These are phyloP conservation scores for Pseudogymnoascus sp. DNA, from an alignment of 2,329 filamentous ascomycete species.

Conservation along the genomic window DNA sequence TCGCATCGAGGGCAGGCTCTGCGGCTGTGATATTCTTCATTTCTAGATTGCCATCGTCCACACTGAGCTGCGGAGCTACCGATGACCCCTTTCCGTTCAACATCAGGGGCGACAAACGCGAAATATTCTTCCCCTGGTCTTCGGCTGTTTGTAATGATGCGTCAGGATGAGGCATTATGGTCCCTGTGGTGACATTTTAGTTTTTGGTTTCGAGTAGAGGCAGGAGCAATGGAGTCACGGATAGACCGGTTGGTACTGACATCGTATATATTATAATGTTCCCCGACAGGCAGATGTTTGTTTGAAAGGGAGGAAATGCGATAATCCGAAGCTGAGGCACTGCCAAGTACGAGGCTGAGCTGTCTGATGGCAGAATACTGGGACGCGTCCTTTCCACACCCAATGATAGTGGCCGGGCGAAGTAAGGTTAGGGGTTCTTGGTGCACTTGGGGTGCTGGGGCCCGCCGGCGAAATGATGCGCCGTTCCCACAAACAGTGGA, in stretches of 20 bases:
- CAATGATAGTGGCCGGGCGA: neutral
- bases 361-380: neutral
- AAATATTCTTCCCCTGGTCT: constrained; percentile 19
- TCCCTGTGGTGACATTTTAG: neutral
- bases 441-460: neutral
- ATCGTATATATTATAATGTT: constrained; percentile 1
- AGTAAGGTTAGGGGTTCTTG: neutral
- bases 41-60: constrained; percentile 27
- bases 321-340: neutral
- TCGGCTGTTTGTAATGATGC: constrained; percentile 15
- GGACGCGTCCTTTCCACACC: neutral
- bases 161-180: constrained; percentile 21
- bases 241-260: neutral
- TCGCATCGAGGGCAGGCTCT: constrained; percentile 27
- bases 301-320: neutral
- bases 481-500: constrained; percentile 7
- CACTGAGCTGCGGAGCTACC: constrained; percentile 48
- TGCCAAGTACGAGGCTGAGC: constrained; percentile 6
- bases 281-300: neutral
- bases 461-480: neutral
- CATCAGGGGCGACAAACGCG: constrained; percentile 40
- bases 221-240: neutral
- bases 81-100: constrained; percentile 47
- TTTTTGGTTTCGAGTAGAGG: neutral
- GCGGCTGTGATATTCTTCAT: constrained; percentile 26